Conservation (phyloP, 352 stramenopile genomes). For the Globisporangium paddicum region DNA sequence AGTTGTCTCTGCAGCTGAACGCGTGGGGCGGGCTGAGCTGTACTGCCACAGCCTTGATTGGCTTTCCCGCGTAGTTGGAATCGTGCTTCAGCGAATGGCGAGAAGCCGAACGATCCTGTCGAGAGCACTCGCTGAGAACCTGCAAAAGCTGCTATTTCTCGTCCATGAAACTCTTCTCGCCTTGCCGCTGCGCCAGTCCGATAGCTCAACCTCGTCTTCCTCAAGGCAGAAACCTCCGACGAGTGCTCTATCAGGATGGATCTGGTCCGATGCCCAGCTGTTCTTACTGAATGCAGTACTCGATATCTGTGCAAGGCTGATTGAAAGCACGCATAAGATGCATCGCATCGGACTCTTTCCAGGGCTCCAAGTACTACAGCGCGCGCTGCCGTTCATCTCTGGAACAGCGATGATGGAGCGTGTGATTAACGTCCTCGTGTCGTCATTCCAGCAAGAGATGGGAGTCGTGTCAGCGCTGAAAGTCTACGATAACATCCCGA, state of each 20-base stretch:
- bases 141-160: slow-evolving; percentile 68
- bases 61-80: slow-evolving; percentile 51
- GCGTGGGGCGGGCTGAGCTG: slow-evolving; percentile 28
- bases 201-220: neutral
- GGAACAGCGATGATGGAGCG: slow-evolving; percentile 43
- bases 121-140: slow-evolving; percentile 64
- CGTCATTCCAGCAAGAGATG: slow-evolving; percentile 78
- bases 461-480: slow-evolving; percentile 50
- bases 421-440: slow-evolving; percentile 50
- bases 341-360: slow-evolving; percentile 66
- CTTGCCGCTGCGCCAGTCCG: slow-evolving; percentile 19
- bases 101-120: slow-evolving; percentile 73
- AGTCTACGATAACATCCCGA: slow-evolving; percentile 62
- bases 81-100: slow-evolving; percentile 77
- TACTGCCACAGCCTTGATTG: slow-evolving; percentile 55
- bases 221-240: neutral
- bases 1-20: slow-evolving; percentile 9
- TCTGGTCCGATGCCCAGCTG: slow-evolving; percentile 59
- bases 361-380: slow-evolving; percentile 64
- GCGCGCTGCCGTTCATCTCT: slow-evolving; percentile 37
- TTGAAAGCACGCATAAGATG: slow-evolving; percentile 75
- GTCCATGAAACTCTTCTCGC: slow-evolving; percentile 60
- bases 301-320: slow-evolving; percentile 64
- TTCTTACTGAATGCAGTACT: slow-evolving; percentile 70
- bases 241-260: slow-evolving; percentile 15